Evolutionary conservation across 2,329 filamentous ascomycete species (phyloP).

Genomic region (Paecilomyces sp.): DNA sequence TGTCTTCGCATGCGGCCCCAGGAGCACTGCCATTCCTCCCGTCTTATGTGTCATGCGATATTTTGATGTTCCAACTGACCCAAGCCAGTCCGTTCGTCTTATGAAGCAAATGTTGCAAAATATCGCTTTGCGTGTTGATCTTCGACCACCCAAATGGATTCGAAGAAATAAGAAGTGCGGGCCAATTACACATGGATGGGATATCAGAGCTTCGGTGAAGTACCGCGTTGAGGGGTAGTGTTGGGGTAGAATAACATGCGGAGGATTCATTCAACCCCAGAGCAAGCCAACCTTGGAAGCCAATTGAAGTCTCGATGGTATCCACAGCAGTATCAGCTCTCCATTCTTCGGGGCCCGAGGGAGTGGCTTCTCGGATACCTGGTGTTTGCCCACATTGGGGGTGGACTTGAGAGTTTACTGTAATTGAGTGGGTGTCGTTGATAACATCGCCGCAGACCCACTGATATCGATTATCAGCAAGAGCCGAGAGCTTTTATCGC

Average conservation of each 20-base stretch:
- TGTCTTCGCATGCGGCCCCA: too few species aligned
- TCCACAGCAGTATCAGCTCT: not conserved
- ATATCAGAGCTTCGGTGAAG: not conserved
- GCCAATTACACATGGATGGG: not conserved
- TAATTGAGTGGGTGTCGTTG: not conserved
- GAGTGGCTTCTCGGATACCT: not conserved
- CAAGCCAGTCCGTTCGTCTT: too few species aligned
- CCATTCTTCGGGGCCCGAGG: not conserved
- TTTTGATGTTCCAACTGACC: too few species aligned
- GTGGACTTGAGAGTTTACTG: not conserved
- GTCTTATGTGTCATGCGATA: too few species aligned
- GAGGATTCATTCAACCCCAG: not conserved
- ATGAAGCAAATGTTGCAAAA: too few species aligned
- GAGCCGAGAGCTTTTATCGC: not conserved
- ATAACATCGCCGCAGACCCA: not conserved
- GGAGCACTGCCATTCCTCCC: too few species aligned
- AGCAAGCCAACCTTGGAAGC: not conserved
- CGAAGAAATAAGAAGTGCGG: not conserved
- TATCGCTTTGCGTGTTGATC: too few species aligned
- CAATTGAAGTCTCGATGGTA: not conserved
- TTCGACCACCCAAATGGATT: too few species aligned
- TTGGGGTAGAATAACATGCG: not conserved
- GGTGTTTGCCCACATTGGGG: not conserved
- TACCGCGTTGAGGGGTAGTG: not conserved
- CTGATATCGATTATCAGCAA: not conserved